Percentiles rank a stretch among this genome's conserved stretches.
Evolutionary conservation across 306 rosid species (phyloP).

Genomic region (Ceratonia siliqua): DNA sequence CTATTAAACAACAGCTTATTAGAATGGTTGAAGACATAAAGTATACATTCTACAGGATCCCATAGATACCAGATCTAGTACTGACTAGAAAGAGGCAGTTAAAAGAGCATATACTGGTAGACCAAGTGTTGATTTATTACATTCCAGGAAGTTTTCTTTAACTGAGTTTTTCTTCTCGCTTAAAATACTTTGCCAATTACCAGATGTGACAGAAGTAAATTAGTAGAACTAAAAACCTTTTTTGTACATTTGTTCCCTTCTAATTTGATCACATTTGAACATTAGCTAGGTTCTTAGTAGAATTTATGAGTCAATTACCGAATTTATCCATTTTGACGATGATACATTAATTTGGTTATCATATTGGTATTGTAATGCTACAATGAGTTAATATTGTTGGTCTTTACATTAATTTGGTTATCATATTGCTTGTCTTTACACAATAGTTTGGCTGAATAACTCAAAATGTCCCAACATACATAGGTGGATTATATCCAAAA

Average conservation of each 20-base stretch:
- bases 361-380: neutral
- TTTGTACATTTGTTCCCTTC: neutral
- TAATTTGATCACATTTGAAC: slow-evolving; percentile 11
- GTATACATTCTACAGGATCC: slow-evolving; percentile 18
- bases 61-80: slow-evolving; percentile 20
- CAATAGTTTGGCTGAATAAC: slow-evolving; percentile 70
- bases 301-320: neutral
- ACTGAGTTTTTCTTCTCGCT: slow-evolving; percentile 19
- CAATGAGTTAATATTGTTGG: neutral
- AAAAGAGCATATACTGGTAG: slow-evolving; percentile 64
- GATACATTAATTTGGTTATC: neutral
- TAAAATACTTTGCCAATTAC: neutral
- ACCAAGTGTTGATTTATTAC: slow-evolving; percentile 25
- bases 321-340: neutral
- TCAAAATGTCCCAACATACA: slow-evolving; percentile 57
- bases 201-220: neutral
- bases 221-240: neutral
- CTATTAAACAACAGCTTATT: slow-evolving; percentile 28
- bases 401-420: neutral
- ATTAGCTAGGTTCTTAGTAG: neutral
- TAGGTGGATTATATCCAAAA: slow-evolving; percentile 38
- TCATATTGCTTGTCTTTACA: too few species aligned
- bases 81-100: slow-evolving; percentile 69
- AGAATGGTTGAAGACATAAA: slow-evolving; percentile 37
- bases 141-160: slow-evolving; percentile 1